Base-by-base conservation (phyloP, 106 monocot genomes). In the Dendrobium chrysotoxum region DNA sequence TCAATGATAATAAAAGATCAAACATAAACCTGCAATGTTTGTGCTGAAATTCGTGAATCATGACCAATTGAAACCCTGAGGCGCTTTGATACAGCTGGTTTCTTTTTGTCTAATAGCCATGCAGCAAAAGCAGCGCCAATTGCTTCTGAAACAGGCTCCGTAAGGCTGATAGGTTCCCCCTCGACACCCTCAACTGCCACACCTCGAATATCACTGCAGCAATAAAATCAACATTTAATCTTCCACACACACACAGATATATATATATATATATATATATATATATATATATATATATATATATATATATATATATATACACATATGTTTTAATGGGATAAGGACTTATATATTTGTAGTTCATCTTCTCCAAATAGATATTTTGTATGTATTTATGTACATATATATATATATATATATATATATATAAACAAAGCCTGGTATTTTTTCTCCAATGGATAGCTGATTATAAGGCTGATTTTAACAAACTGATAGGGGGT, bases 101-200 rank as follows among this genome's bases (percentile, higher is more conserved):
- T 88, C 81, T 87, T 99, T 79, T 82, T 93, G 18, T 95, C 92
- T 26, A 81, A 78, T 46, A 99, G 85, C 99, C 99, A 99, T 38
- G 87, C 85, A 40, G 93, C 89, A 91, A 99, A 99, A 45, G 91
- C 89, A 78, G 91, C 82, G 84, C 90, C 90, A 77, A 93, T 99
- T 55, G 95, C 93, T 85, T 95, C 87, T 72, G 91, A 78, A 78
- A 93, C 95, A 53, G 87, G 89, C 70, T 90, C 93, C 8, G 90
- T 99, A 17, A 99, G 88, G 76, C 84, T 95, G 12, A 95, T 84
- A 76, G 88, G 87, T 80, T 99, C 93, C 53, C 95, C 99, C 41
- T 95, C 90, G 38, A 95, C 93, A 77, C 99, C 99, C 88, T 83
- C 85, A 85, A 99, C 77, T 72, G 99, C 95, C 86, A 95, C 95